Base-by-base conservation (phyloP, 768 basidiomycete species). In the Serpula lacrymans region DNA sequence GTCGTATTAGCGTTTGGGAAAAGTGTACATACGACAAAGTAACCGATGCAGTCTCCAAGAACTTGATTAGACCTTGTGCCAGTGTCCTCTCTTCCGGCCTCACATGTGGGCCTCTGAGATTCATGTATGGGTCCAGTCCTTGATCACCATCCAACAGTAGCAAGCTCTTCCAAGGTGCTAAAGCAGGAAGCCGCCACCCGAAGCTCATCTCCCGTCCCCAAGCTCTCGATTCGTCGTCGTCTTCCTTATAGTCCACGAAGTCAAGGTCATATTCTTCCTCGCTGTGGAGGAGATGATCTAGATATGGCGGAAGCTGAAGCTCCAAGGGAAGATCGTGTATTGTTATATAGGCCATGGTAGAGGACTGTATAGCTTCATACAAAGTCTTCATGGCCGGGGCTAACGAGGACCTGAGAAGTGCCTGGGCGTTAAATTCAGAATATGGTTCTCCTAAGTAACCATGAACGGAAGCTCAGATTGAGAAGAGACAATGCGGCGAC, bases 101-200 rank as follows among this genome's bases (percentile, higher is more conserved):
- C 13, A 82, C 67, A 40, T 81, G 77, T 1, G 77, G 75, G 2
- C 75, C 77, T 47, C 74, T 64, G 36, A 84, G 61, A 43, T 79
- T 81, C 53, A 74, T 66, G 47, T 78, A 77, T 1, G 80, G 75
- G 43, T 84, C 80, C 37, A 75, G 55, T 20, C 72, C 75, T 12
- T 71, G 70, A 12, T 73, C 64, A 51, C 76, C 66, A 38, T 90
- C 84, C 12, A 95, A 55, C 12, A 92, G 72, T 5, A 98, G 64
- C 12, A 98, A 58, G 16, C 89, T 86, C 56, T 96, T 96, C 95
- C 95, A 98, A 5, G 95, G 94, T 12, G 80, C 72, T 17, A 97
- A 71, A 13, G 75, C 65, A 7, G 86, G 81, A 2, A 91, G 66
- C 33, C 73, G 72, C 84, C 84, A 90, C 3, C 87, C 87, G 41